Base-by-base conservation (phyloP, 1,284 basidiomycete species). In the Hypsizygus ulmarius region DNA sequence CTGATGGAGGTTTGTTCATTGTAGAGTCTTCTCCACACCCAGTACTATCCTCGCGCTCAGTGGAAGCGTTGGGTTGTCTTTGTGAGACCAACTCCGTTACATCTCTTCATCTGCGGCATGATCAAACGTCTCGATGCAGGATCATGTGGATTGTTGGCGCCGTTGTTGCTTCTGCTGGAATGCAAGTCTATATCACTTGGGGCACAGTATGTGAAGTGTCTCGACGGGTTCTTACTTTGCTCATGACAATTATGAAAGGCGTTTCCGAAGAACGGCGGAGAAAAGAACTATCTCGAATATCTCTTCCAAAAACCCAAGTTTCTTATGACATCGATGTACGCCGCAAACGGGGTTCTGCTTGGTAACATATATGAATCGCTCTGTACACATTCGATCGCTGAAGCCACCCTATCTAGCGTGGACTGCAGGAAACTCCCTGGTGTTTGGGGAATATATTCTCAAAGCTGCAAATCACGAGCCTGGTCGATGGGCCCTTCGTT, bases 371-470 rank as follows among this genome's bases (percentile, higher is more conserved):
- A 21, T 35, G 5, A 16, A 28, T 29, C 11, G 16, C 19, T 29
- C 5, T 42, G 33, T 5, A 28, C 14, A 12, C 12, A 4, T 27
- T 14, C 7, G 10, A 25, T 39, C 19, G 40, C 19, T 25, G 6
- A 12, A 7, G 12, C 25, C 15, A 11, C 34, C 38, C 12, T 14
- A 50, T 41, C 27, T 19, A 66, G 67, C 64, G 19, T 69, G 62
- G 58, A 62, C 64, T 6, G 63, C 68, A 3, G 66, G 63, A 7
- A 69, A 66, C 46, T 64, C 64, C 5, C 59, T 70, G 12, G 65
- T 70, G 12, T 70, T 69, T 32, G 66, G 67, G 2, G 65, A 71
- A 64, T 70, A 71, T 42, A 53, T 64, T 16, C 57, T 71, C 33
- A 54, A 60, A 37, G 64, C 70, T 3, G 58, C 63, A 5, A 56